Evolutionary conservation across 495 filamentous ascomycete species (phyloP).

Genomic region (Talaromyces trachyspermus): DNA sequence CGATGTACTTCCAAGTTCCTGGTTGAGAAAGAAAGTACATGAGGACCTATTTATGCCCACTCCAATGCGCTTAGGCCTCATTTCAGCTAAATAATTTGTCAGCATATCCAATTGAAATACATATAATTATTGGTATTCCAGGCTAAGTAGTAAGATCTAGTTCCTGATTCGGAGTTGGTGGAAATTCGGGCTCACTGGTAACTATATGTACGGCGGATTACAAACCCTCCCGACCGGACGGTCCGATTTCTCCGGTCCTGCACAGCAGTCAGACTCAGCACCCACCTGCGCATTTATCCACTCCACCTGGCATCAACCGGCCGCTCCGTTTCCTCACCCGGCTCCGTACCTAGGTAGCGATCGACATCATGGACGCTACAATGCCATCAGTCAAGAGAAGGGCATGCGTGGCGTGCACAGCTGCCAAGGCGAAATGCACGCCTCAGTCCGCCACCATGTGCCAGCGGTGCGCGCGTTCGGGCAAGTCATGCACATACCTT

Average conservation of each 20-base stretch:
- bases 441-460: conserved; percentile 14
- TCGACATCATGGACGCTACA: conserved; percentile 8
- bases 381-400: conserved; percentile 13
- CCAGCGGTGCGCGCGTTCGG: conserved; percentile 19
- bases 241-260: conserved; percentile 10
- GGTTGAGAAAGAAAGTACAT: no score
- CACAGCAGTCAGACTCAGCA: no score
- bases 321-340: conserved; percentile 9
- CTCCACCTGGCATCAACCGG: conserved; percentile 6
- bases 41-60: no score
- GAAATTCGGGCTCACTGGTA: no score
- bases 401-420: conserved; percentile 17
- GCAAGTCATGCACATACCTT: conserved; percentile 20
- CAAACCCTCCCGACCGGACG: conserved; percentile 11
- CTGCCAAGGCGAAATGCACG: conserved; percentile 18
- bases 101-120: no score
- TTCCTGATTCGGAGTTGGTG: no score
- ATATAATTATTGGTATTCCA: no score
- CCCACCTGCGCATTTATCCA: no score
- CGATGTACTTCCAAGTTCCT: no score
- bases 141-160: no score
- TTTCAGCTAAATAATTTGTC: no score
- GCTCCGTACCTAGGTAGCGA: neutral
- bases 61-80: no score
- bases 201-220: conserved; percentile 6